Evolutionary conservation across 352 stramenopile species (phyloP).

Genomic region (Globisporangium nagaii): DNA sequence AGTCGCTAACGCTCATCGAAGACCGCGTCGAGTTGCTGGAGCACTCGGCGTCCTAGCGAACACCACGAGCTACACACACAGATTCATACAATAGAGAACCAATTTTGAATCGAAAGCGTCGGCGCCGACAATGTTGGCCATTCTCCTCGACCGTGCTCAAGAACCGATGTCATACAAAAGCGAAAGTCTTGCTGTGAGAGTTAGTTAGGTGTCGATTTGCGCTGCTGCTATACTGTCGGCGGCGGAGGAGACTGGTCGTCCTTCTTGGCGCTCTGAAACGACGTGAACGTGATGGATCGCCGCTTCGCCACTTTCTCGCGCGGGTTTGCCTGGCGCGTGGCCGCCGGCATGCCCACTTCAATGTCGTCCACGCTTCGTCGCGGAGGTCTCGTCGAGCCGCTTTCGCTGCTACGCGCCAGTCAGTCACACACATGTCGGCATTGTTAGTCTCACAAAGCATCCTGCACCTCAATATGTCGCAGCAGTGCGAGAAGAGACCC

Average conservation of each 20-base stretch:
- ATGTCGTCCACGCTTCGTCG: conserved; percentile 72
- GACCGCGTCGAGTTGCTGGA: conserved; percentile 1
- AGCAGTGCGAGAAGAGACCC: background rate
- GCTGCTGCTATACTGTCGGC: conserved; percentile 2
- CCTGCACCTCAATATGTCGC: background rate
- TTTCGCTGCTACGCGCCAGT: conserved; percentile 9
- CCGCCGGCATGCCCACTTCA: conserved; percentile 58
- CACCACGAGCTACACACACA: too few species aligned
- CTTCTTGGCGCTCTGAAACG: conserved; percentile 32
- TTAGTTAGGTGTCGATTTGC: background rate
- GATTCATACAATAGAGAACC: too few species aligned
- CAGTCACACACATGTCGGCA: background rate
- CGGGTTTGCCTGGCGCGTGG: conserved; percentile 39
- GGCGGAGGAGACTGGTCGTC: conserved; percentile 1
- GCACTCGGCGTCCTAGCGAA: background rate
- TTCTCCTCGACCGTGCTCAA: too few species aligned
- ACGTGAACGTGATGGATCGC: conserved; percentile 75
- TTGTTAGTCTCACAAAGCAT: background rate
- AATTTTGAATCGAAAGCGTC: too few species aligned
- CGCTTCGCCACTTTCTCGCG: conserved; percentile 48
- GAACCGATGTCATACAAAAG: too few species aligned
- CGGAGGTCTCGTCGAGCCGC: conserved; percentile 6
- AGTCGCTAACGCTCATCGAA: background rate
- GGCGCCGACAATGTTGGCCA: too few species aligned
- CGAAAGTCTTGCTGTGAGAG: background rate